These are phyloP conservation scores for Penicillium ochrochloron DNA, from an alignment of 495 filamentous ascomycete species.

Conservation along the genomic window DNA sequence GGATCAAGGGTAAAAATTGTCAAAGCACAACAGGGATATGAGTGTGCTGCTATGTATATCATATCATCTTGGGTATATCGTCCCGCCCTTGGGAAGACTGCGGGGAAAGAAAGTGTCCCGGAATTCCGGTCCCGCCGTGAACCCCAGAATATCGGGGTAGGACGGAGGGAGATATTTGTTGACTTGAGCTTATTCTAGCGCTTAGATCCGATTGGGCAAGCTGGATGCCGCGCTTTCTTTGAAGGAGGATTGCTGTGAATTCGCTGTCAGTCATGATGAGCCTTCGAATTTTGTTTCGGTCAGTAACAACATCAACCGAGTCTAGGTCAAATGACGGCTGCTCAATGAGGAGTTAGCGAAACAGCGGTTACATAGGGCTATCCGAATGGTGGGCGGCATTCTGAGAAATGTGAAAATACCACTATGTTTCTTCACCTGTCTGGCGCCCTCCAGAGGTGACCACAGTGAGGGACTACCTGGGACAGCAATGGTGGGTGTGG, in stretches of 20 bases:
- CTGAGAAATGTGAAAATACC: conserved; percentile 30
- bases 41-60: not conserved
- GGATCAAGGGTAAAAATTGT: not conserved
- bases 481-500: conserved; percentile 33
- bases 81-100: not conserved
- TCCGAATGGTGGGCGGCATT: conserved; percentile 29
- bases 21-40: not conserved
- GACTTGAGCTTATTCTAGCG: not conserved
- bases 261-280: conserved; percentile 27
- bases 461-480: conserved; percentile 29
- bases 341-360: conserved; percentile 49
- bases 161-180: not conserved
- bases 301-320: conserved; percentile 52
- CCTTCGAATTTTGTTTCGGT: conserved; percentile 58
- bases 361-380: conserved; percentile 55
- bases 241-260: not conserved
- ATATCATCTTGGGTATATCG: not conserved
- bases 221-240: not conserved
- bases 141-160: not conserved
- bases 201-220: not conserved
- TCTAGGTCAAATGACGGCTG: conserved; percentile 49
- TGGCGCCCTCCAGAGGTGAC: conserved; percentile 11
- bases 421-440: conserved; percentile 19
- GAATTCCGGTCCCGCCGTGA: not conserved
- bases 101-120: not conserved